phyloP scores from a whole-genome alignment of 352 stramenopile genomes.

The Phytophthora vignae region DNA sequence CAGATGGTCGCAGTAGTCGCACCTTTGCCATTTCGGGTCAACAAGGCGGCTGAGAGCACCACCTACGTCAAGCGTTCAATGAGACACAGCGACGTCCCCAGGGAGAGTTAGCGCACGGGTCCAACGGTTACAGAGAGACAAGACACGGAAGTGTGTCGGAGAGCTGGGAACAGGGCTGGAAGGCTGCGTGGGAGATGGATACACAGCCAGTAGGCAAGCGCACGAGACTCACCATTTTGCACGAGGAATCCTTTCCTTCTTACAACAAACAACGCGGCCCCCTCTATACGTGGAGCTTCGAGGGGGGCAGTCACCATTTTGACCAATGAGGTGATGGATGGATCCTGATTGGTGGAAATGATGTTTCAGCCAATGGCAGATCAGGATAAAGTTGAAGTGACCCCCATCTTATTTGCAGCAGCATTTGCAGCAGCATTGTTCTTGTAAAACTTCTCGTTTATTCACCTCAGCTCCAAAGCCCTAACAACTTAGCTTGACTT shows the following conservation, averaged over 20 bases:
- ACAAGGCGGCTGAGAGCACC: conserved; percentile 95
- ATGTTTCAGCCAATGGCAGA: conserved; percentile 13
- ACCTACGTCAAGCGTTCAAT: conserved; percentile 70
- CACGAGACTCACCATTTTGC: conserved; percentile 36
- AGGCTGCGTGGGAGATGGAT: background rate
- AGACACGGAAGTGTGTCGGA: background rate
- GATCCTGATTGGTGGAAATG: conserved; percentile 21
- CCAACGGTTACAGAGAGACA: background rate
- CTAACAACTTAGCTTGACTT: conserved; percentile 47
- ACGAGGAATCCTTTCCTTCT: conserved; percentile 44
- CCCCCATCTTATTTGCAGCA: background rate
- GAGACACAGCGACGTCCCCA: conserved; percentile 24
- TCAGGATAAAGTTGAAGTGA: conserved; percentile 31
- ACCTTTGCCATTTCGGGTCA: conserved; percentile 96
- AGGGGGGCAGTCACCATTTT: conserved; percentile 16
- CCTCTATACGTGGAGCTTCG: conserved; percentile 46
- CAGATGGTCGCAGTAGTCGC: conserved; percentile 35
- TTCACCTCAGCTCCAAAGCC: conserved; percentile 50
- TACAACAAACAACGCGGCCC: conserved; percentile 24
- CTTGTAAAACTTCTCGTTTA: background rate
- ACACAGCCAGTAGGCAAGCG: background rate
- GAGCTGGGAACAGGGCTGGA: background rate
- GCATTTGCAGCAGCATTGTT: too few species aligned
- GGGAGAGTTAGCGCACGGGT: conserved; percentile 18
- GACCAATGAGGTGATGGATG: conserved; percentile 22